A percentile compares a stretch with the other conserved stretches of the same genome.
Conservation (phyloP, 805 yeast species). For the Ogataea angusta region DNA sequence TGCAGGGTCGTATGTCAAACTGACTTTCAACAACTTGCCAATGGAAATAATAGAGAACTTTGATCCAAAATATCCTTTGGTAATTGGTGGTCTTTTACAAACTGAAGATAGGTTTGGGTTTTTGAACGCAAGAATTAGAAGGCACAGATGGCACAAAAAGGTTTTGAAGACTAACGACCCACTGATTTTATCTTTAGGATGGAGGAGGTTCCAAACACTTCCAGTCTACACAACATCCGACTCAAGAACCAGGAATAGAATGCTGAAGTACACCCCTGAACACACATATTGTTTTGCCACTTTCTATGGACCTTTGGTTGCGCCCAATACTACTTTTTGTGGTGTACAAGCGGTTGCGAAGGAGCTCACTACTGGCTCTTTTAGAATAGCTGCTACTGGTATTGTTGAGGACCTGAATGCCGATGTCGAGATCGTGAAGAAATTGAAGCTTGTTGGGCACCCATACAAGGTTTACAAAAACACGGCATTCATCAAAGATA, state of each 20-base stretch:
- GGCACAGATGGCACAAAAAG: conserved; percentile 99
- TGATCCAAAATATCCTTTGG: conserved; percentile 79
- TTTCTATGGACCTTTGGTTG: conserved; percentile 94
- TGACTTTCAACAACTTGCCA: conserved; percentile 80
- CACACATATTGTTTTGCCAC: conserved; percentile 96
- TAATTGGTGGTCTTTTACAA: conserved; percentile 86
- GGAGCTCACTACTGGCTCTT: conserved; percentile 80
- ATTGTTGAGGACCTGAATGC: conserved; percentile 91
- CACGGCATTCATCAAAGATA: conserved; percentile 95
- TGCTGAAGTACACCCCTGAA: conserved; percentile 97
- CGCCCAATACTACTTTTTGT: conserved; percentile 97
- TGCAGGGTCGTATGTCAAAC: conserved; percentile 91
- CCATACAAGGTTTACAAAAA: conserved; percentile 92
- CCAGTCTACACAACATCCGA: conserved; percentile 96
- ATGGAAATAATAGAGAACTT: conserved; percentile 88
- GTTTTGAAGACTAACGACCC: conserved; percentile 95
- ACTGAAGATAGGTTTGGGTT: conserved; percentile 93
- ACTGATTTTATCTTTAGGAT: conserved; percentile 85
- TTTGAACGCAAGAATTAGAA: conserved; percentile 88
- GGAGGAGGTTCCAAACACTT: conserved; percentile 97
- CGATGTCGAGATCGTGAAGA: conserved; percentile 88
- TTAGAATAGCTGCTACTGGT: conserved; percentile 96
- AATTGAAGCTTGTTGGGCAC: conserved; percentile 89
- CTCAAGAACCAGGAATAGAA: conserved; percentile 95
- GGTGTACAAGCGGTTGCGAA: conserved; percentile 88